A percentile compares a stretch with the other conserved stretches of the same genome.
Conservation (phyloP, 1,139 yeast genomes). For the Nakaseomyces nivariensis region DNA sequence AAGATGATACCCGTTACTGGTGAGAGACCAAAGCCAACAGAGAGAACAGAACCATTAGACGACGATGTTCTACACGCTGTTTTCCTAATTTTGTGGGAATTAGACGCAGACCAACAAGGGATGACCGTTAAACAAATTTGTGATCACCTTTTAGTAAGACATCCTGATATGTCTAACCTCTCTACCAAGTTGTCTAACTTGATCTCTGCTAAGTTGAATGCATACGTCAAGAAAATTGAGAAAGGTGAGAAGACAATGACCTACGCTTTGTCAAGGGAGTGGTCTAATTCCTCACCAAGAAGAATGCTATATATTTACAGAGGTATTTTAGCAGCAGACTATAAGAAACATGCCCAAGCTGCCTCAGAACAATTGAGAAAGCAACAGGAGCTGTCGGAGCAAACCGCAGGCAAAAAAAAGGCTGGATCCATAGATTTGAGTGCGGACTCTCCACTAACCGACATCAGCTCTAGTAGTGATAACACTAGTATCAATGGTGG, state of each 20-base stretch:
- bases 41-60: slow-evolving; percentile 53
- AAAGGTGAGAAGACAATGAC: slow-evolving; percentile 61
- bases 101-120: slow-evolving; percentile 59
- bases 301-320: slow-evolving; percentile 82
- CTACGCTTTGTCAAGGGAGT: slow-evolving; percentile 70
- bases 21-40: slow-evolving; percentile 63
- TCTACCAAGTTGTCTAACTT: slow-evolving; percentile 74
- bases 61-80: slow-evolving; percentile 71
- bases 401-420: slow-evolving; percentile 6
- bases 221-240: slow-evolving; percentile 74
- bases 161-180: slow-evolving; percentile 72
- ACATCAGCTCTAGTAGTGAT: background rate
- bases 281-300: slow-evolving; percentile 84
- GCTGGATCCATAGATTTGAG: slow-evolving; percentile 8
- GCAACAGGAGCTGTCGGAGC: slow-evolving; percentile 9
- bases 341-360: slow-evolving; percentile 56
- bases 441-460: slow-evolving; percentile 5
- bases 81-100: slow-evolving; percentile 56
- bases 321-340: slow-evolving; percentile 63
- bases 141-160: slow-evolving; percentile 59
- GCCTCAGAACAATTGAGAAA: slow-evolving; percentile 33
- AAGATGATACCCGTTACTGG: slow-evolving; percentile 75
- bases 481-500: slow-evolving; percentile 1
- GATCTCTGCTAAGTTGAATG: slow-evolving; percentile 72
- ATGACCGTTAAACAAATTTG: slow-evolving; percentile 82